Evolutionary conservation across 306 rosid species (phyloP).

Genomic region (Leucaena leucocephala): DNA sequence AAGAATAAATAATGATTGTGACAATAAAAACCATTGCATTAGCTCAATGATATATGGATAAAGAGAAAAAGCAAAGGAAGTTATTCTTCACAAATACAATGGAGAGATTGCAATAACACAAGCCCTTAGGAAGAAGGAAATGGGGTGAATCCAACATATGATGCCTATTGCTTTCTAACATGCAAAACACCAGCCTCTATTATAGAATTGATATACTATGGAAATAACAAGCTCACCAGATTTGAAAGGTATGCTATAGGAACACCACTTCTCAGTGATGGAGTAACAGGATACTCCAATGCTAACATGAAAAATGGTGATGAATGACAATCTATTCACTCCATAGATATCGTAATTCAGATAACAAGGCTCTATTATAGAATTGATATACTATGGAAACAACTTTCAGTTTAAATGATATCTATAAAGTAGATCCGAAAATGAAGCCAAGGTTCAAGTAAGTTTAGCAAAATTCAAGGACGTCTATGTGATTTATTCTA

Average conservation of each 20-base stretch:
- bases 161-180: conserved; percentile 17
- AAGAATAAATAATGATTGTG: conserved; percentile 28
- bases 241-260: conserved; percentile 5
- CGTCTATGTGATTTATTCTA: not conserved
- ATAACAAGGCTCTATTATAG: too few species aligned
- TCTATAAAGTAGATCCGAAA: not conserved
- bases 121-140: conserved; percentile 17
- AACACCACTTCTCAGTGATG: not conserved
- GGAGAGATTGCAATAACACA: conserved; percentile 9
- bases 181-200: conserved; percentile 25
- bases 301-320: not conserved
- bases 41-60: conserved; percentile 22
- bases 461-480: not conserved
- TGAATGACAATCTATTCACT: not conserved
- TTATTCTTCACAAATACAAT: conserved; percentile 24
- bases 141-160: conserved; percentile 1
- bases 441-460: not conserved
- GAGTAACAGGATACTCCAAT: not conserved
- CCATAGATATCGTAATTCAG: not conserved
- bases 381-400: too few species aligned
- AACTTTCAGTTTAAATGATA: not conserved
- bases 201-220: not conserved
- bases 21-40: conserved; percentile 7
- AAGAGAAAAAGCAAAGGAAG: conserved; percentile 1
- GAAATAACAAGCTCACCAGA: not conserved